phyloP scores from a whole-genome alignment of 306 rosid genomes.

The Argentina anserina region DNA sequence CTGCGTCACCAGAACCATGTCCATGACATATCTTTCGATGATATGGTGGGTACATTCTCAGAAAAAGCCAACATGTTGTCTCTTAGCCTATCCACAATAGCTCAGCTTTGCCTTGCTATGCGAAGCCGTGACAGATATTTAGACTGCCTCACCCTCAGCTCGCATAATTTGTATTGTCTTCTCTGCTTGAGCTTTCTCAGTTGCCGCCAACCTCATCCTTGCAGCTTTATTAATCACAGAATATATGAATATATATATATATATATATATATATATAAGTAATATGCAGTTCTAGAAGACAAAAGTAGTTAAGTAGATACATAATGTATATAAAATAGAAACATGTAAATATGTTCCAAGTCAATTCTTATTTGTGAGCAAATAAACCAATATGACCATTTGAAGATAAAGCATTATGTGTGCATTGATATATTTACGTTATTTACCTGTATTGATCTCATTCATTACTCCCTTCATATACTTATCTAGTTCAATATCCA shows the following conservation, averaged over 20 bases:
- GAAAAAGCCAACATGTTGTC: slow-evolving; percentile 57
- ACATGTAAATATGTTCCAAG: too few species aligned
- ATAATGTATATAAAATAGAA: not conserved
- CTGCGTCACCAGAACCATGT: slow-evolving; percentile 56
- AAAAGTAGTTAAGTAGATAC: not conserved
- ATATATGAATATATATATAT: too few species aligned
- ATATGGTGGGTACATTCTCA: slow-evolving; percentile 44
- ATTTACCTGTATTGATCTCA: slow-evolving; percentile 50
- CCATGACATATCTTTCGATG: slow-evolving; percentile 57
- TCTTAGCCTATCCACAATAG: slow-evolving; percentile 55
- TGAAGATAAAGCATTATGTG: too few species aligned
- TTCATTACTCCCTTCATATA: slow-evolving; percentile 54
- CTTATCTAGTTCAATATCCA: slow-evolving; percentile 52
- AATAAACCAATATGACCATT: not conserved
- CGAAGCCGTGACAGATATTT: slow-evolving; percentile 51
- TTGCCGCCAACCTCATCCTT: slow-evolving; percentile 52
- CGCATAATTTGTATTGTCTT: slow-evolving; percentile 49
- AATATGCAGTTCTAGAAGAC: not conserved
- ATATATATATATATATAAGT: too few species aligned
- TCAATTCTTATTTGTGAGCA: not conserved
- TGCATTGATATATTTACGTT: not conserved
- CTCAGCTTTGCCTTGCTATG: slow-evolving; percentile 55
- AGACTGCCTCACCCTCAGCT: slow-evolving; percentile 55
- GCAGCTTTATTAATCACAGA: slow-evolving; percentile 35
- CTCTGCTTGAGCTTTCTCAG: slow-evolving; percentile 51